A percentile compares a stretch with the other conserved stretches of the same genome.
phyloP scores from a whole-genome alignment of 495 filamentous ascomycete species.

The Aspergillus indologenus region DNA sequence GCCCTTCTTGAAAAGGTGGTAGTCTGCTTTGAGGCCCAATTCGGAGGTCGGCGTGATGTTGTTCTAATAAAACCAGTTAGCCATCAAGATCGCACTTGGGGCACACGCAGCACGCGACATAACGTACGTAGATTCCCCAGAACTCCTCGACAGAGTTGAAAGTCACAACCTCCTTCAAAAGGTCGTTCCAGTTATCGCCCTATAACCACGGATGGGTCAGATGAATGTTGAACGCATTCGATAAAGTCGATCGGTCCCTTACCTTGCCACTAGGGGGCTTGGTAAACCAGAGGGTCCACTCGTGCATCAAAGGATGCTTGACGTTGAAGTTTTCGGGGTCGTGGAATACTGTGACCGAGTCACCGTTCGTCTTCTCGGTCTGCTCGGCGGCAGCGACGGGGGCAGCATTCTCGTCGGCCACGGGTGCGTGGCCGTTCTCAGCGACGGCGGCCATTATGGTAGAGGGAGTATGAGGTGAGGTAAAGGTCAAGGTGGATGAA shows the following conservation, averaged over 20 bases:
- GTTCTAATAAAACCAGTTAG: slow-evolving; percentile 59
- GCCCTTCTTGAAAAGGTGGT: slow-evolving; percentile 98
- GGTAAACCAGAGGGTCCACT: slow-evolving; percentile 99
- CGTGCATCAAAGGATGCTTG: slow-evolving; percentile 93
- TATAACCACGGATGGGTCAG: slow-evolving; percentile 33
- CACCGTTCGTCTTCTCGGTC: slow-evolving; percentile 40
- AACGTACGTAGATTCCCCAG: slow-evolving; percentile 96
- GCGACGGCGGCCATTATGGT: slow-evolving; percentile 41
- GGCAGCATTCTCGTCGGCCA: slow-evolving; percentile 43
- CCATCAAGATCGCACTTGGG: neutral
- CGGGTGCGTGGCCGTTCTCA: slow-evolving; percentile 40
- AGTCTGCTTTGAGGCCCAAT: slow-evolving; percentile 94
- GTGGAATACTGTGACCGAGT: slow-evolving; percentile 89
- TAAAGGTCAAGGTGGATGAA: slow-evolving; percentile 7
- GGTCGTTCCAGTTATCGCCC: slow-evolving; percentile 98
- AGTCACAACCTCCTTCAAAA: slow-evolving; percentile 96
- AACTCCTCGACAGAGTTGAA: slow-evolving; percentile 99
- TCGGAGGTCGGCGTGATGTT: slow-evolving; percentile 97
- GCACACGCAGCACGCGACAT: neutral
- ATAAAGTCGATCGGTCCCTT: slow-evolving; percentile 19
- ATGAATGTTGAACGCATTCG: neutral
- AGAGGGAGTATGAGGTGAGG: slow-evolving; percentile 9
- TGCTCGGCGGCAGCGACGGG: slow-evolving; percentile 28
- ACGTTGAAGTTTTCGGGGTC: slow-evolving; percentile 98
- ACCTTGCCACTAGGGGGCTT: slow-evolving; percentile 98